Evolutionary conservation across 371 early-diverging fungal genomes (phyloP), one percentile per base, ranked within the genome.

Genomic region (Rhizomucor pusillus): DNA sequence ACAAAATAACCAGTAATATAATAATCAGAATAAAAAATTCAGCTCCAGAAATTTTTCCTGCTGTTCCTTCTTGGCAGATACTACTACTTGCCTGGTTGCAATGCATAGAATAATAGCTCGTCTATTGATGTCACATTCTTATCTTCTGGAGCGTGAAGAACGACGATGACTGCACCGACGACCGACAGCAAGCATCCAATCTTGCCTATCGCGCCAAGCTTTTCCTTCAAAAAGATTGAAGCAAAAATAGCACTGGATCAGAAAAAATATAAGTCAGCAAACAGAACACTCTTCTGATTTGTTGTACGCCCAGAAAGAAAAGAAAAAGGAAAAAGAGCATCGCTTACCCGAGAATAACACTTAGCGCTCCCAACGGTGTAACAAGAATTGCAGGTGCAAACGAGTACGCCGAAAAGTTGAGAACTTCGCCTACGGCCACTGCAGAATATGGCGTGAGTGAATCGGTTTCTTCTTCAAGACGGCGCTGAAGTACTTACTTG

Each of bases 341-440:
- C 43, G 33, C 57, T 53, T 77, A 85, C 85, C 88, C 88, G 29
- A 94, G 79, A 49, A 94, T 86, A 16, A 95, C 95, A 64, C 86
- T 86, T 14, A 95, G 75, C 1, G 91, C 90, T 33, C 95, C 95
- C 44, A 95, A 75, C 3, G 95, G 95, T 23, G 95, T 94, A 7
- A 95, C 92, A 23, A 94, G 79, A 52, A 94, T 92, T 29, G 95
- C 91, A 0, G 95, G 95, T 36, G 95, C 94, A 78, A 87, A 95
- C 36, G 94, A 84, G 67, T 95, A 95, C 0, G 94, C 96, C 7
- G 89, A 86, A 79, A 95, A 94, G 76, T 95, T 95, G 48, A 90
- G 81, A 20, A 90, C 69, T 77, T 96, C 97, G 44, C 97, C 97
- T 20, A 89, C 65, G 3, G 86, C 89, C 95, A 95, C 88, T 89